A percentile compares a stretch with the other conserved stretches of the same genome.
Evolutionary conservation across 495 filamentous ascomycete species (phyloP).

Genomic region (Podospora comata): DNA sequence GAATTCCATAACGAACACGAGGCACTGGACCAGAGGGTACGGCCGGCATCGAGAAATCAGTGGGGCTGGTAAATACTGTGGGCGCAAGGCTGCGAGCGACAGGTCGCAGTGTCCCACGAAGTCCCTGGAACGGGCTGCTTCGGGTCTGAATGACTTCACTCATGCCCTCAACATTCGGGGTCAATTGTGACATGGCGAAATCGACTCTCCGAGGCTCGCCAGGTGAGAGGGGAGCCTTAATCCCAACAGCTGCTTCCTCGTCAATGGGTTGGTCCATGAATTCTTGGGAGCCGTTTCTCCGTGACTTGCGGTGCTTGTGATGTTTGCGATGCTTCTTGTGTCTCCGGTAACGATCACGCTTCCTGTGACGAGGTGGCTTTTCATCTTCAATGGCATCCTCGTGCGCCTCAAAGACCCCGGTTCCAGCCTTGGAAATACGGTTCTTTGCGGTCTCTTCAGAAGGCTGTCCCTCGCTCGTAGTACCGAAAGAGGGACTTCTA

Average conservation of each 20-base stretch:
- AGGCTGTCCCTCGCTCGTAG: slow-evolving; percentile 29
- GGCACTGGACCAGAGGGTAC: slow-evolving; percentile 45
- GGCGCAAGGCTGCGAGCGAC: slow-evolving; percentile 46
- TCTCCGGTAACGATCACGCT: slow-evolving; percentile 34
- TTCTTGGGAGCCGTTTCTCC: slow-evolving; percentile 26
- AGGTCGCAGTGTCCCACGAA: slow-evolving; percentile 42
- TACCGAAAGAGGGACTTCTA: slow-evolving; percentile 39
- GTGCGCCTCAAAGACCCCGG: slow-evolving; percentile 17
- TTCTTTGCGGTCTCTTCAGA: slow-evolving; percentile 35
- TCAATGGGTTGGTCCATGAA: slow-evolving; percentile 36
- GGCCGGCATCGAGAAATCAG: slow-evolving; percentile 22
- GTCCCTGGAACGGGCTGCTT: slow-evolving; percentile 38
- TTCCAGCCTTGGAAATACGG: slow-evolving; percentile 19
- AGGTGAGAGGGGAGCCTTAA: slow-evolving; percentile 11
- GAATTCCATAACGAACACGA: slow-evolving; percentile 58
- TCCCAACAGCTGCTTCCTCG: slow-evolving; percentile 27
- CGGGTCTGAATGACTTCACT: slow-evolving; percentile 33
- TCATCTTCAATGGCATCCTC: slow-evolving; percentile 45
- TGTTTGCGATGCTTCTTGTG: slow-evolving; percentile 35
- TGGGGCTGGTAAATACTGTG: slow-evolving; percentile 41
- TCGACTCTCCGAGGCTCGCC: slow-evolving; percentile 46
- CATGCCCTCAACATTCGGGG: slow-evolving; percentile 27
- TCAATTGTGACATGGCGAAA: slow-evolving; percentile 37
- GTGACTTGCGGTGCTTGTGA: slow-evolving; percentile 32
- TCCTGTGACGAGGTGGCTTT: slow-evolving; percentile 27